These are phyloP conservation scores for Singerocomus inundabilis DNA, from an alignment of 1,284 basidiomycete species.

Conservation along the genomic window DNA sequence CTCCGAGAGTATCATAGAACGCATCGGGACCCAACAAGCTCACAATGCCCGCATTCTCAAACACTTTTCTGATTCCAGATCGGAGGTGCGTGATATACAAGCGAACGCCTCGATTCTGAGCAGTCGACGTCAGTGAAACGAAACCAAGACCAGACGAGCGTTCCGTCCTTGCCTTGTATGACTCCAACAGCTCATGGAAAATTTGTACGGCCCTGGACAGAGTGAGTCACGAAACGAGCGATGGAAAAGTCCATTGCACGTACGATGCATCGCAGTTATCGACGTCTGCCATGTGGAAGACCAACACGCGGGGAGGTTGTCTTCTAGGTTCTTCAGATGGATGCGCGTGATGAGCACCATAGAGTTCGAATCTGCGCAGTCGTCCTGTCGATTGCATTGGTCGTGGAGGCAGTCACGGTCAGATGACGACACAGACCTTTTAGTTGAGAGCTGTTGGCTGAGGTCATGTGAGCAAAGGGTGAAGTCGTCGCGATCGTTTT, in stretches of 20 bases:
- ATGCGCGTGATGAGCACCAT: conserved; percentile 74
- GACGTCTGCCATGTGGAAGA: conserved; percentile 89
- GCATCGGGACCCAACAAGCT: conserved; percentile 64
- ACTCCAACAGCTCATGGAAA: conserved; percentile 75
- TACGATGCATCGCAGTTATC: conserved; percentile 84
- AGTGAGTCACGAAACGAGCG: neutral
- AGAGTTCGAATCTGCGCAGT: conserved; percentile 77
- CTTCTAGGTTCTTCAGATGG: conserved; percentile 84
- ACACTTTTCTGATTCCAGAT: conserved; percentile 51
- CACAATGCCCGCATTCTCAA: conserved; percentile 66
- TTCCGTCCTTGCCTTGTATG: conserved; percentile 57
- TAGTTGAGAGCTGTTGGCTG: conserved; percentile 88
- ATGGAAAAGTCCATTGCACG: conserved; percentile 30
- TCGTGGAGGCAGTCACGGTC: neutral
- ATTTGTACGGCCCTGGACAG: conserved; percentile 75
- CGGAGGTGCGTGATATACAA: conserved; percentile 82
- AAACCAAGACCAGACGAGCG: neutral
- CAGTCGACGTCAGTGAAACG: neutral
- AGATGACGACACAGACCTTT: conserved; percentile 43
- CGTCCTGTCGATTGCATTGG: conserved; percentile 50
- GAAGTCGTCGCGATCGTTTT: neutral
- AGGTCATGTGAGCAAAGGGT: conserved; percentile 4
- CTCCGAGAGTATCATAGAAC: conserved; percentile 71
- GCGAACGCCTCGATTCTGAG: conserved; percentile 64
- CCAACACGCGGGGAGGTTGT: conserved; percentile 71